Conservation (phyloP, 2,329 filamentous ascomycete genomes). For the Pseudogymnoascus sp. region DNA sequence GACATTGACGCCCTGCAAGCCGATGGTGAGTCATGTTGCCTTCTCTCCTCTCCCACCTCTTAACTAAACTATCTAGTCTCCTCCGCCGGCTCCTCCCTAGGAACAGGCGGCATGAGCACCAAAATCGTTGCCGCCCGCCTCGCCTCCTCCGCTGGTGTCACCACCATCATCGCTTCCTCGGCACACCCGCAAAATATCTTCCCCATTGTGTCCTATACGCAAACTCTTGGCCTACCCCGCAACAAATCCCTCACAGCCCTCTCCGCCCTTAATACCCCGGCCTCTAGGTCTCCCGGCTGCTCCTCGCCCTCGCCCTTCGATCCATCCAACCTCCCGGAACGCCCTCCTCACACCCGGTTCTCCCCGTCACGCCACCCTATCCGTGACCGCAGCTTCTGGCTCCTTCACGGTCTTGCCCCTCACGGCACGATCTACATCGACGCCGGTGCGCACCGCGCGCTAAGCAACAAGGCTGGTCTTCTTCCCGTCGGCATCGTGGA, state of each 20-base stretch:
- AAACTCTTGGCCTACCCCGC: slow-evolving; percentile 43
- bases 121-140: slow-evolving; percentile 92
- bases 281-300: neutral
- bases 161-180: slow-evolving; percentile 88
- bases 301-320: slow-evolving; percentile 18
- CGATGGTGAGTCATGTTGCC: slow-evolving; percentile 49
- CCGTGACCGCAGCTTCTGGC: slow-evolving; percentile 92
- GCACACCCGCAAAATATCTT: slow-evolving; percentile 89
- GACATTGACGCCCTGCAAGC: slow-evolving; percentile 77
- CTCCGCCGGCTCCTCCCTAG: slow-evolving; percentile 76
- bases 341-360: slow-evolving; percentile 86
- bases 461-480: slow-evolving; percentile 76
- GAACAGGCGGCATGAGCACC: slow-evolving; percentile 94
- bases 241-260: slow-evolving; percentile 25
- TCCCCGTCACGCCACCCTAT: slow-evolving; percentile 77
- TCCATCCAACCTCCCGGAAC: slow-evolving; percentile 21
- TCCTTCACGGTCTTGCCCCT: slow-evolving; percentile 82
- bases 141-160: slow-evolving; percentile 89
- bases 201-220: slow-evolving; percentile 75
- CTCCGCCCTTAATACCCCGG: slow-evolving; percentile 17
- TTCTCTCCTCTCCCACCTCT: neutral
- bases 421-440: slow-evolving; percentile 93
- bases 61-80: slow-evolving; percentile 51
- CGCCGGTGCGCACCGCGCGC: slow-evolving; percentile 72
- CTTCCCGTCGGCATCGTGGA: slow-evolving; percentile 86